These are phyloP conservation scores for Magnaporthales sp. DNA, from an alignment of 2,329 filamentous ascomycete genomes.

Conservation along the genomic window DNA sequence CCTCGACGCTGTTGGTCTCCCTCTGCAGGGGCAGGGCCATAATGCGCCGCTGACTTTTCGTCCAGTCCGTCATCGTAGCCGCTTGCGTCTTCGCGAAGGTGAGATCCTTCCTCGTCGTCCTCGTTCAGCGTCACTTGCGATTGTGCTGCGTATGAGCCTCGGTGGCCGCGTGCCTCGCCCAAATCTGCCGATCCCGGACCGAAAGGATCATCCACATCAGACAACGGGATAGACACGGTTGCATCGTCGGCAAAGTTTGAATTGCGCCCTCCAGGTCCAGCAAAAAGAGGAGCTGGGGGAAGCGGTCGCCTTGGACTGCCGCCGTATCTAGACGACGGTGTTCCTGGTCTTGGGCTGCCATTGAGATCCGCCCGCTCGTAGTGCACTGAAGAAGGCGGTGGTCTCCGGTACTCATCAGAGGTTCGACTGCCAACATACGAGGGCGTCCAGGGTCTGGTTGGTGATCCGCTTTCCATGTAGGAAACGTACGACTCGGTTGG, in stretches of 20 bases:
- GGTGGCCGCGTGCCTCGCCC: constrained; percentile 42
- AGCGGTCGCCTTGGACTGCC: constrained; percentile 80
- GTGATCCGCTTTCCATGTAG: constrained; percentile 41
- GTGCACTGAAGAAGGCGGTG: constrained; percentile 58
- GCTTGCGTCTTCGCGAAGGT: constrained; percentile 9
- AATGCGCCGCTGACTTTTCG: constrained; percentile 63
- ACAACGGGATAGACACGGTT: constrained; percentile 64
- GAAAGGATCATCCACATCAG: constrained; percentile 63
- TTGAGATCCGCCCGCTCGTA: constrained; percentile 88
- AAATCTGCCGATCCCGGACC: constrained; percentile 46
- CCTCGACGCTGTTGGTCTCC: constrained; percentile 83
- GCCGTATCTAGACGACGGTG: constrained; percentile 80
- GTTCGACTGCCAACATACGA: constrained; percentile 25
- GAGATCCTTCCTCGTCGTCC: constrained; percentile 17
- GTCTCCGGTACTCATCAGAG: constrained; percentile 61
- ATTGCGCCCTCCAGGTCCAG: constrained; percentile 24
- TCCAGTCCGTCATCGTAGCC: constrained; percentile 12
- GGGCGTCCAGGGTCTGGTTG: constrained; percentile 51
- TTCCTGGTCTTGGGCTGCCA: constrained; percentile 82
- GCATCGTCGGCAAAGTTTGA: constrained; percentile 56
- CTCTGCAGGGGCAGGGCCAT: constrained; percentile 70
- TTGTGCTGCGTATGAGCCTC: constrained; percentile 48
- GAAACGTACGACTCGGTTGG: constrained; percentile 52
- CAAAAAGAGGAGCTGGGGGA: constrained; percentile 80
- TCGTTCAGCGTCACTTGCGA: constrained; percentile 46